These are phyloP conservation scores for Pyrrhoderma lamaoense DNA, from an alignment of 1,284 basidiomycete species.

Conservation along the genomic window DNA sequence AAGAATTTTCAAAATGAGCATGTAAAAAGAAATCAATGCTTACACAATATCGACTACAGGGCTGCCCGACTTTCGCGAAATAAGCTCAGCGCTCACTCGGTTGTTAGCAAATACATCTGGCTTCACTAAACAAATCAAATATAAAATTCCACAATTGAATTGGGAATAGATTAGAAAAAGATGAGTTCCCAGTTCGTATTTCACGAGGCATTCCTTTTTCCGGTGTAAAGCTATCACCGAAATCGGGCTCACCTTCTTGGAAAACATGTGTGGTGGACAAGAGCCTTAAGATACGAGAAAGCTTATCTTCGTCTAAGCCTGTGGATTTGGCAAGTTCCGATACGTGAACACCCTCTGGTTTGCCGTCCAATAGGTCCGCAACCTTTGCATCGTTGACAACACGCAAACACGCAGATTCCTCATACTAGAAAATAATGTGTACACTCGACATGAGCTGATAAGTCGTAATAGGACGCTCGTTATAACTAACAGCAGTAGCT, in stretches of 20 bases:
- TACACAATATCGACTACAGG: slow-evolving; percentile 21
- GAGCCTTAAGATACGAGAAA: slow-evolving; percentile 30
- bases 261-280: slow-evolving; percentile 33
- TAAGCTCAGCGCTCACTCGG: slow-evolving; percentile 21
- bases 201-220: too few relatives aligned
- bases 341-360: slow-evolving; percentile 29
- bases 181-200: too few relatives aligned
- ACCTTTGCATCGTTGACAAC: slow-evolving; percentile 26
- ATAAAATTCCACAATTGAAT: too few relatives aligned
- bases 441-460: too few relatives aligned
- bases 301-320: slow-evolving; percentile 27
- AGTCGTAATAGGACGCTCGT: too few relatives aligned
- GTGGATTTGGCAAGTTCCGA: slow-evolving; percentile 26
- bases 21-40: not conserved
- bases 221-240: too few relatives aligned
- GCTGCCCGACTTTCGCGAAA: slow-evolving; percentile 12
- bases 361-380: slow-evolving; percentile 26
- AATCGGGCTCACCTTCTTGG: slow-evolving; percentile 27
- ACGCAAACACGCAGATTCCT: slow-evolving; percentile 25
- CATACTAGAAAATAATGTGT: slow-evolving; percentile 1
- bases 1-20: too few relatives aligned
- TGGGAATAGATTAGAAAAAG: too few relatives aligned
- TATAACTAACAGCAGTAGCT: slow-evolving; percentile 1
- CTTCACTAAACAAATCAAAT: slow-evolving; percentile 10
- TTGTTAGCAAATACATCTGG: slow-evolving; percentile 25